Evolutionary conservation across 2,329 filamentous ascomycete genomes (phyloP), one percentile per base, ranked within the genome.

Genomic region (Chaetomium sp.): DNA sequence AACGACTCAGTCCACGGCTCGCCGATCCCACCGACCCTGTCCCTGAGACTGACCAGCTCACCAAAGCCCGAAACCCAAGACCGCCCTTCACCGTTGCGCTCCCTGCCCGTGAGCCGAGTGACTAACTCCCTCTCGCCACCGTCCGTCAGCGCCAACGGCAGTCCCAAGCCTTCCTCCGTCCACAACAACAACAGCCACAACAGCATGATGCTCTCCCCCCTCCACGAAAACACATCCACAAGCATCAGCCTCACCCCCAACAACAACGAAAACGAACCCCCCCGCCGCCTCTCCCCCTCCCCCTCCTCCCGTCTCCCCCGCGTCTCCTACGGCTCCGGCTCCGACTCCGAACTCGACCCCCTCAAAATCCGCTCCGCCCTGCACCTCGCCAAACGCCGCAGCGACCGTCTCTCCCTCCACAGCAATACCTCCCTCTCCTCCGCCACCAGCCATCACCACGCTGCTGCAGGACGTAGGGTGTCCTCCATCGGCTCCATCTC

Each of bases 31-130:
- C 79, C 82, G 11, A 76, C 77, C 6, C 71, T 85, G 56, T 79
- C 79, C n/a, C 74, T 81, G 33, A 78, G 78, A 50, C 71, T 84
- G 41, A 78, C 81, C 27, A 81, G 82, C 3, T 84, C 82, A 19
- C 74, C 19, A 27, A 27, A 27, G 19, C 19, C 76, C 12, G 75
- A 75, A 49, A 68, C 67, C 37, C 82, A 85, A 56, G 76, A 75
- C 37, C 68, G 61, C 44, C 62, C 67, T 11, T 72, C 75, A 2
- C 78, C 79, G 11, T 65, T 83, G 55, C 75, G 78, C 60, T 74
- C 75, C 35, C 68, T 83, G 14, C 76, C 80, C 61, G 70, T 76
- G 54, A 70, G 72, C 59, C 76, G 76, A 66, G 69, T 72, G 61
- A 64, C 73, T 65, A 80, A 80, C 63, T 76, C 77, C 68, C 68